Conservation (phyloP, 768 basidiomycete genomes). For the Phaeotremella skinneri region DNA sequence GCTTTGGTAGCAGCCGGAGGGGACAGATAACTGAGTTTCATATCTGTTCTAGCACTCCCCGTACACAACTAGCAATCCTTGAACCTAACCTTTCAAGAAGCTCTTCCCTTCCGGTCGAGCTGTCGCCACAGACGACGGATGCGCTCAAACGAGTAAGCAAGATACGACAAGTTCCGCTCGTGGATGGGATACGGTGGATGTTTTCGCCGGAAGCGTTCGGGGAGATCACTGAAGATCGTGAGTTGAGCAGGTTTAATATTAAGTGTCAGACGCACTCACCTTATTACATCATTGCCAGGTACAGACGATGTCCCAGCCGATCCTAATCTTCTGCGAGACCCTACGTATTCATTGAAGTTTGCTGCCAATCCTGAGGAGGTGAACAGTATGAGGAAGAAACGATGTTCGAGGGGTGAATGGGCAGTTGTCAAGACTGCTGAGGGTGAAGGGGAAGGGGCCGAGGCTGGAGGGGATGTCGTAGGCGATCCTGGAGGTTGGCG, state of each 20-base stretch:
- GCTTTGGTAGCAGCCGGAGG: too few species aligned
- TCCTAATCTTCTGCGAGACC: neutral
- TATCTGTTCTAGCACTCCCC: constrained; percentile 17
- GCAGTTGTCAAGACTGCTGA: constrained; percentile 9
- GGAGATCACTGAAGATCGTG: constrained; percentile 12
- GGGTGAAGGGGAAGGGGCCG: constrained; percentile 1
- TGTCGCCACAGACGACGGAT: constrained; percentile 11
- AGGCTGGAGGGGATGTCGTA: constrained; percentile 5
- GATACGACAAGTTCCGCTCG: constrained; percentile 11
- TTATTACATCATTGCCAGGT: too few species aligned
- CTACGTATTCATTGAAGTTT: neutral
- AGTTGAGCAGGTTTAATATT: too few species aligned
- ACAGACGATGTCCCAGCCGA: constrained; percentile 1
- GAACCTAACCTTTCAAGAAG: constrained; percentile 27
- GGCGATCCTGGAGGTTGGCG: constrained; percentile 29
- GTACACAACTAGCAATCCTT: constrained; percentile 32
- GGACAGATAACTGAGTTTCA: too few species aligned
- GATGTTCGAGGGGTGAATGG: constrained; percentile 26
- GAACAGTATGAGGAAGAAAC: constrained; percentile 7
- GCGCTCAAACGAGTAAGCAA: constrained; percentile 2
- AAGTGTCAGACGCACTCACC: too few species aligned
- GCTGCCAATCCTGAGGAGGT: neutral
- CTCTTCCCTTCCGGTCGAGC: constrained; percentile 28
- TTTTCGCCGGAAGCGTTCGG: constrained; percentile 29
- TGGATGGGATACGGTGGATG: constrained; percentile 28